These are phyloP conservation scores for Halophytophthora polymorphica DNA, from an alignment of 352 stramenopile species.

Conservation along the genomic window DNA sequence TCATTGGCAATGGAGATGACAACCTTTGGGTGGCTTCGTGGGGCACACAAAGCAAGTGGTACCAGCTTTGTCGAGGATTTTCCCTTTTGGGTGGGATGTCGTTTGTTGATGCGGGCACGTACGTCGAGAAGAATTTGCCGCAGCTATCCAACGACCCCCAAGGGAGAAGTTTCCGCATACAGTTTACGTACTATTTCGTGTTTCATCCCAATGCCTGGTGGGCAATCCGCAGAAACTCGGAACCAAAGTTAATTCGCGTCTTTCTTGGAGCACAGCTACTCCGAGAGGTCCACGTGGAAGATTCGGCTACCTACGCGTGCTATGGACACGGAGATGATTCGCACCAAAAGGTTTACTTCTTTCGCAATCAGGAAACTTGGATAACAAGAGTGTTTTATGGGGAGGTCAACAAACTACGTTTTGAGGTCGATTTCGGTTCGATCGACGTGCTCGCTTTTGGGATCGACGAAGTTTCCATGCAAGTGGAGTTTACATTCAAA, in stretches of 20 bases:
- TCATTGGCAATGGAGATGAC: conserved; percentile 55
- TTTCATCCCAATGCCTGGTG: conserved; percentile 37
- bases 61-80: conserved; percentile 52
- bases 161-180: conserved; percentile 40
- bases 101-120: conserved; percentile 32
- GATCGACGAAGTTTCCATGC: conserved; percentile 64
- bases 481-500: conserved; percentile 54
- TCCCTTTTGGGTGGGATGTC: conserved; percentile 38
- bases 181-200: conserved; percentile 66
- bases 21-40: conserved; percentile 57
- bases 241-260: conserved; percentile 42
- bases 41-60: conserved; percentile 36
- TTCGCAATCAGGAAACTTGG: conserved; percentile 32
- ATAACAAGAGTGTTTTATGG: conserved; percentile 39
- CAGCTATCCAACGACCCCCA: conserved; percentile 26
- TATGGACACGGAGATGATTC: conserved; percentile 22
- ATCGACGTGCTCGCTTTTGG: conserved; percentile 43
- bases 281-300: conserved; percentile 36
- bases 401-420: conserved; percentile 31
- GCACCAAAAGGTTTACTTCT: conserved; percentile 27
- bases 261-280: conserved; percentile 43
- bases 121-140: conserved; percentile 37
- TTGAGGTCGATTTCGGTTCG: conserved; percentile 43
- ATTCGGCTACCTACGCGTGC: conserved; percentile 37
- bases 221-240: conserved; percentile 25